Conservation (phyloP, 192 early-diverging fungal species). For the Entomortierella parvispora region DNA sequence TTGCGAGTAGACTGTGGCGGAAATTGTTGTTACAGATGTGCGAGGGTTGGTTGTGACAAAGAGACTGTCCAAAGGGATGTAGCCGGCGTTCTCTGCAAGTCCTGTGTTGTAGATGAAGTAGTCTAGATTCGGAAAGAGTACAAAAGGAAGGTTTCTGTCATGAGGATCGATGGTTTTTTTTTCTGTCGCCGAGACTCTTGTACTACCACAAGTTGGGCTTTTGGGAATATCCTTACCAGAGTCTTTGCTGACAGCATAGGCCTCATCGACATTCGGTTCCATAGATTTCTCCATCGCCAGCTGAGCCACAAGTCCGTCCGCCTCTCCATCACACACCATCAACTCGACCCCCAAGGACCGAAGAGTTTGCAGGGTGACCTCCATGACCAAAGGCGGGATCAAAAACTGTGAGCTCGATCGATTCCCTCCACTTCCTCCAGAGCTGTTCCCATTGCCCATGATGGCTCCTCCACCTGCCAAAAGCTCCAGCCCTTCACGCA, state of each 20-base stretch:
- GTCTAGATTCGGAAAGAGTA: constrained; percentile 23
- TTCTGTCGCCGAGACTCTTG: background rate
- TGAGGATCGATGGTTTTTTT: background rate
- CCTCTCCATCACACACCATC: constrained; percentile 56
- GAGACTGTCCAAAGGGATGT: constrained; percentile 60
- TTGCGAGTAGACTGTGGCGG: constrained; percentile 54
- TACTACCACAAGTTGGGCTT: background rate
- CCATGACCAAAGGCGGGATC: constrained; percentile 60
- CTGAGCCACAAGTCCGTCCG: constrained; percentile 55
- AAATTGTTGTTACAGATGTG: constrained; percentile 7
- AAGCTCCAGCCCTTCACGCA: background rate
- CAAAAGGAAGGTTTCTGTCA: too few relatives aligned
- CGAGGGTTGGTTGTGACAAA: constrained; percentile 19
- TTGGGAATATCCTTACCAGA: constrained; percentile 28
- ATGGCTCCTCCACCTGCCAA: background rate
- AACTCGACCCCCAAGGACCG: constrained; percentile 48
- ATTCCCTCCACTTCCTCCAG: constrained; percentile 18
- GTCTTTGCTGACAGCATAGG: constrained; percentile 60
- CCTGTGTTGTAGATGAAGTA: constrained; percentile 57
- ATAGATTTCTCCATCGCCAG: constrained; percentile 47
- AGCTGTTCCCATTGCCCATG: background rate
- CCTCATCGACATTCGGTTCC: constrained; percentile 32
- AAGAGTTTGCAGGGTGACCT: constrained; percentile 53
- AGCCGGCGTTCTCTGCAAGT: constrained; percentile 42
- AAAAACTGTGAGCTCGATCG: constrained; percentile 47